Conservation (phyloP, 371 early-diverging fungal genomes). For the Mortierella sp. region DNA sequence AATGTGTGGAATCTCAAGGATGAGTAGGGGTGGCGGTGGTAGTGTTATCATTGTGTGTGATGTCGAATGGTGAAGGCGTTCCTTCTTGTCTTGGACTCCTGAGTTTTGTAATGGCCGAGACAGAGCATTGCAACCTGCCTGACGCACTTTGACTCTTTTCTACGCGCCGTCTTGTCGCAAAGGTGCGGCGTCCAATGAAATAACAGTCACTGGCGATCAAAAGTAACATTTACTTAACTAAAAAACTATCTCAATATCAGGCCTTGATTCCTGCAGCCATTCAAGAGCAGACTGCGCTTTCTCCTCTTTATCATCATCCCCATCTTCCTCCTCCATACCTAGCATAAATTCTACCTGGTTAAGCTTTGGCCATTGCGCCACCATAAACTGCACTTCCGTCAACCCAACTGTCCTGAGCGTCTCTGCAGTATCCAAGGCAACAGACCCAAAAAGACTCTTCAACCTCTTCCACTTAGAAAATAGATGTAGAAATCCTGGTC, state of each 20-base stretch:
- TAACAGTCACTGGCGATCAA: too few relatives aligned
- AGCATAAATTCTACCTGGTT: not conserved
- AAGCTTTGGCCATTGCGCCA: not conserved
- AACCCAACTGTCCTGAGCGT: not conserved
- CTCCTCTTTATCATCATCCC: not conserved
- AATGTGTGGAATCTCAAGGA: conserved; percentile 24
- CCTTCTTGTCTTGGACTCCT: too few relatives aligned
- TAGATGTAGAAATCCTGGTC: not conserved
- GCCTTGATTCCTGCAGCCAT: not conserved
- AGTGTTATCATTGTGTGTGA: not conserved
- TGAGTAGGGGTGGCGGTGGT: not conserved
- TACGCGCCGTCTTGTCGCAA: too few relatives aligned
- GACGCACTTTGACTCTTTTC: too few relatives aligned
- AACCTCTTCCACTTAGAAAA: not conserved
- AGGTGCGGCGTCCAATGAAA: too few relatives aligned
- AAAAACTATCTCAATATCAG: not conserved
- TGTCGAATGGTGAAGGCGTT: too few relatives aligned
- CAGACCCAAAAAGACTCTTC: not conserved
- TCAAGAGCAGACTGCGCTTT: not conserved
- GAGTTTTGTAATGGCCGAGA: too few relatives aligned
- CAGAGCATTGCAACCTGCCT: too few relatives aligned
- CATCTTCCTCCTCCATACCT: not conserved
- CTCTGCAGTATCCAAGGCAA: not conserved
- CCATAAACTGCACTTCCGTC: not conserved
- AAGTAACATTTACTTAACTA: not conserved